A percentile compares a stretch with the other conserved stretches of the same genome.
These are phyloP conservation scores for Phaeosphaeriaceae sp. DNA, from an alignment of 2,329 filamentous ascomycete species.

Conservation along the genomic window DNA sequence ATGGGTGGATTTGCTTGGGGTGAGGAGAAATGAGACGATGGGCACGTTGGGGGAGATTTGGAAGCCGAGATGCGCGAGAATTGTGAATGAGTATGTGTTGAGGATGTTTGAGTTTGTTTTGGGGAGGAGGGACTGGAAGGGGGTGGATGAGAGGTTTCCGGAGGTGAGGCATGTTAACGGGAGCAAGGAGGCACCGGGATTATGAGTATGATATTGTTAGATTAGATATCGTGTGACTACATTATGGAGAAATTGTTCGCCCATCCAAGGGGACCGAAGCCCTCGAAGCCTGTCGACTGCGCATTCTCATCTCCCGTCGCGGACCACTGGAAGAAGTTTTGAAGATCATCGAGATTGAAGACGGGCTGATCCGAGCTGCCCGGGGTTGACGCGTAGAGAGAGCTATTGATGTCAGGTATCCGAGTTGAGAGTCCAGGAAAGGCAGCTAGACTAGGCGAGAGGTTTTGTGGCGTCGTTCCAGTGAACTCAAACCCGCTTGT, in stretches of 20 bases:
- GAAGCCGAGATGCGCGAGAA: constrained; percentile 24
- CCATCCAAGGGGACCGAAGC: constrained; percentile 40
- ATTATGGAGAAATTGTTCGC: constrained; percentile 36
- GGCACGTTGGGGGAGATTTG: constrained; percentile 21
- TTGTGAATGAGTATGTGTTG: constrained; percentile 19
- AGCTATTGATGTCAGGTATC: constrained; percentile 16
- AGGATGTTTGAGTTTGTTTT: constrained; percentile 24
- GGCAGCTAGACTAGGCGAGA: constrained; percentile 11
- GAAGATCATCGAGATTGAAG: constrained; percentile 41
- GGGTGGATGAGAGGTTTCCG: constrained; percentile 1
- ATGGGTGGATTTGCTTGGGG: constrained; percentile 31
- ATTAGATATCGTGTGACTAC: constrained; percentile 13
- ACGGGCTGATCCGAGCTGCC: constrained; percentile 32
- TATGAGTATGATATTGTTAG: not conserved
- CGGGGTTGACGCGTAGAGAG: constrained; percentile 21
- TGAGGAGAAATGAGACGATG: constrained; percentile 19
- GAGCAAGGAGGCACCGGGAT: not conserved
- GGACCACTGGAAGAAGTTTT: constrained; percentile 45
- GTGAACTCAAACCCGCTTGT: constrained; percentile 10
- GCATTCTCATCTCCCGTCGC: constrained; percentile 32
- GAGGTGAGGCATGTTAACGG: constrained; percentile 1
- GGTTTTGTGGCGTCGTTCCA: not conserved
- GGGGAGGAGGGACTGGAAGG: constrained; percentile 8
- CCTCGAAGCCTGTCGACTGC: constrained; percentile 38
- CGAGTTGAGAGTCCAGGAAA: constrained; percentile 15